phyloP scores from a whole-genome alignment of 208 protist genomes.

The Leishmania braziliensis region DNA sequence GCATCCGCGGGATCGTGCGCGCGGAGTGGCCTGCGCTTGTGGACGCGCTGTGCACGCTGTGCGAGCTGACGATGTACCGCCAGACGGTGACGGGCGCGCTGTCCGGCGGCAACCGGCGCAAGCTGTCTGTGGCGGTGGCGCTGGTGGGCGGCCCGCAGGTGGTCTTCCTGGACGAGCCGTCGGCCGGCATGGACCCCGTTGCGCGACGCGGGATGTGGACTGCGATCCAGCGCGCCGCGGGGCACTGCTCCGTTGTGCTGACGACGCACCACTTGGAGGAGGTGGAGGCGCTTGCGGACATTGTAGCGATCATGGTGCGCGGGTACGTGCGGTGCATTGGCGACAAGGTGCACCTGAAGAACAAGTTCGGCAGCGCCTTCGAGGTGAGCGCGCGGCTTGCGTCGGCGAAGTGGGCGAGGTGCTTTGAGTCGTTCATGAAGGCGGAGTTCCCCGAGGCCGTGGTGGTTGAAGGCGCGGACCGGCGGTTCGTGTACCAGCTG shows the following conservation, averaged over 20 bases:
- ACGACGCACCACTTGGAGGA: conserved; percentile 95
- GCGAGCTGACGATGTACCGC: conserved; percentile 37
- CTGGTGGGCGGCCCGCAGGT: conserved; percentile 42
- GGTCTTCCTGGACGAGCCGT: too few species aligned
- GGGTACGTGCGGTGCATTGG: conserved; percentile 88
- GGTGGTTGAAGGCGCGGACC: conserved; percentile 26
- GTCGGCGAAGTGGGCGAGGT: conserved; percentile 7
- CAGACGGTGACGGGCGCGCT: conserved; percentile 37
- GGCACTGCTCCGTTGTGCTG: conserved; percentile 62
- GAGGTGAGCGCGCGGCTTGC: conserved; percentile 47
- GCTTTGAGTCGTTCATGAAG: conserved; percentile 31
- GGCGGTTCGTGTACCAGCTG: conserved; percentile 23
- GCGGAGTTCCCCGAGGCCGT: conserved; percentile 23
- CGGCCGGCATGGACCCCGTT: too few species aligned
- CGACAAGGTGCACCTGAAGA: conserved; percentile 74
- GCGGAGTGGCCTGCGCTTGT: conserved; percentile 31
- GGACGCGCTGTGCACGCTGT: conserved; percentile 39
- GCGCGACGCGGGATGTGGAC: too few species aligned
- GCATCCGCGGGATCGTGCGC: conserved; percentile 44
- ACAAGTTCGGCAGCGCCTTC: conserved; percentile 75
- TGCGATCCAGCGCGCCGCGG: too few species aligned
- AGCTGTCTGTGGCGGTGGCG: conserved; percentile 67
- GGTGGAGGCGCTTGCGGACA: conserved; percentile 62
- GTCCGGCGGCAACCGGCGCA: conserved; percentile 76
- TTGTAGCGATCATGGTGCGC: conserved; percentile 86